Base-by-base conservation (phyloP, 306 rosid species). In the Trichosanthes truncata region DNA sequence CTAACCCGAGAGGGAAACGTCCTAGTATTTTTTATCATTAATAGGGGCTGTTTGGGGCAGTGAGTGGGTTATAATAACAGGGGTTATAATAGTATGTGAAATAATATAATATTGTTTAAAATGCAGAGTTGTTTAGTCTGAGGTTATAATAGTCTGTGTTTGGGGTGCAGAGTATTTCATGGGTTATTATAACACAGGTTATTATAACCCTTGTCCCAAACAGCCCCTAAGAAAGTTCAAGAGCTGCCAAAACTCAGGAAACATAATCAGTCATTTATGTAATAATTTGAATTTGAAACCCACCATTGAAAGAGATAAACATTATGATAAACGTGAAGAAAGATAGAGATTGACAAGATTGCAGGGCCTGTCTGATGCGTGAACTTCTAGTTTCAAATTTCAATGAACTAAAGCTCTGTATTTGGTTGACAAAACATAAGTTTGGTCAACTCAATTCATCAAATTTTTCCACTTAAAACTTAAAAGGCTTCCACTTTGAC, bases 271-370 rank as follows among this genome's bases (percentile, higher is more conserved):
- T 46, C 59, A 46, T 48, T 48, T 73, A 73, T 73, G 38, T 6
- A 71, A 21, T 23, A 71, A 43, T 71, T 12, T 13, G 36, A 13
- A 6, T 71, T 69, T 69, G 12, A 20, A 69, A 12, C 36, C 35
- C 76, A 12, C 38, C 20, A 23, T 2, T n/a, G n/a, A n/a, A n/a
- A n/a, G 35, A 69, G 11, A 23, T 55, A 43, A 1, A 45, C 12
- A 71, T 71, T 71, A 71, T 72, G 77, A 72, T 29, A 15, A 69
- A 69, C 76, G 76, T 69, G 55, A 69, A 69, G 77, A 72, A 46
- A 72, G 23, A 25, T 6, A 25, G 40, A 41, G 77, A 26, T 26
- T 46, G 40, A 46, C 59, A 73, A 21, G 56, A 45, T 18, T 23
- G 12, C n/a, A 13, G 36, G 20, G 76, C 35, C 6, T 69, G 74